Percentiles rank a stretch among this genome's conserved stretches.
Conservation (phyloP, 1,284 basidiomycete genomes). For the Tilletiopsis washingtonensis region DNA sequence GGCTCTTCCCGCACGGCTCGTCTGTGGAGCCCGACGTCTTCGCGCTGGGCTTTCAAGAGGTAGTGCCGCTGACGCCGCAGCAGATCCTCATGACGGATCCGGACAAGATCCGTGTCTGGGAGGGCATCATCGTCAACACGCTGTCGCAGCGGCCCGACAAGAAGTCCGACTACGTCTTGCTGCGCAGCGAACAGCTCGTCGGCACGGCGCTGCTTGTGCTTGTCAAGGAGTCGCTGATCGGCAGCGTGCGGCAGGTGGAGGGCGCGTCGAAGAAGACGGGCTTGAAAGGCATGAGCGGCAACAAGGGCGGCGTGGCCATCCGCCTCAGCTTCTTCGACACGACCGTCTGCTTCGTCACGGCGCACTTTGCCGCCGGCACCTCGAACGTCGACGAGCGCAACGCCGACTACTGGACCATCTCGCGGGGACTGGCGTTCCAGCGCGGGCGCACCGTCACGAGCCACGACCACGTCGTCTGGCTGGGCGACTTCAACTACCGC, state of each 20-base stretch:
- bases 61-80: conserved; percentile 90
- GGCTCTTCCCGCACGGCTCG: conserved; percentile 66
- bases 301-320: conserved; percentile 80
- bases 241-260: conserved; percentile 80
- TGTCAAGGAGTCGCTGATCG: conserved; percentile 67
- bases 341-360: conserved; percentile 87
- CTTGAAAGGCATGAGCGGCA: conserved; percentile 89
- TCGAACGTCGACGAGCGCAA: conserved; percentile 82
- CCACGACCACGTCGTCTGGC: conserved; percentile 85
- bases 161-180: conserved; percentile 67
- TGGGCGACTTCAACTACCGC: conserved; percentile 90
- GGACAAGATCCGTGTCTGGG: conserved; percentile 70
- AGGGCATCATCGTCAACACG: conserved; percentile 69
- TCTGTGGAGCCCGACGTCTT: conserved; percentile 46
- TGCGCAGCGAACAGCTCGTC: conserved; percentile 90
- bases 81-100: conserved; percentile 90
- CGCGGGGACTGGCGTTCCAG: conserved; percentile 70
- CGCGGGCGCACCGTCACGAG: conserved; percentile 78
- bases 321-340: conserved; percentile 84
- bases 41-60: conserved; percentile 77
- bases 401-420: conserved; percentile 82
- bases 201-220: conserved; percentile 85
- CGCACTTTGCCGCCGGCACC: conserved; percentile 91
- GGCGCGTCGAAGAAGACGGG: conserved; percentile 92
- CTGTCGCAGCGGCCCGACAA: conserved; percentile 63